Evolutionary conservation across 257 asterid species (phyloP), one percentile per base, ranked within the genome.

Genomic region (Ligustrum vulgare): DNA sequence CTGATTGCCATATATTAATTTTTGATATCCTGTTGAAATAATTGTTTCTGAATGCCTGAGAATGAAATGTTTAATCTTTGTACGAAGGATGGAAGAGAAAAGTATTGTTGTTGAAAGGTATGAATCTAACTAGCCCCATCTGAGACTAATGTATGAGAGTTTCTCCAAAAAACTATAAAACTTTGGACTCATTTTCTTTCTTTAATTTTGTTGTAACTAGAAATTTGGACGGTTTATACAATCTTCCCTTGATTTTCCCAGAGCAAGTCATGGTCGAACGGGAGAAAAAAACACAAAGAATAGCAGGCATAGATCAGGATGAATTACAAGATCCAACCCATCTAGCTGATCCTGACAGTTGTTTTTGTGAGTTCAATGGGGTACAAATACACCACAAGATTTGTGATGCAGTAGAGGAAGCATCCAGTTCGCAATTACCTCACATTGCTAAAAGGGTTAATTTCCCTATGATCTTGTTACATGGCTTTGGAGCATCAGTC

Each of bases 401-500:
- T 68, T 86, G 79, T 77, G 92, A 90, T 75, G 80, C 87, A 0
- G 89, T 65, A 3, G 70, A 65, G 45, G 84, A 86, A 71, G 84
- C 73, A 51, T 70, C 75, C 3, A 41, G 75, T 78, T 72, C 87
- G 39, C 83, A 70, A 71, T 69, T 83, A 58, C 72, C 79, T 79
- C 35, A 49, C 49, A 45, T 36, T 62, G 76, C 73, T 39, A 84
- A 81, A 74, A 75, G 75, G 79, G 49, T 80, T 67, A 75, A 78
- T 28, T 78, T 86, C 81, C 98, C 99, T n/a, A 81, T 92, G 86
- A 87, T 94, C 80, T 76, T 94, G 82, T 77, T 94, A 82, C 99
- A 94, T 73, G 99, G 99, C 4, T 92, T 94, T 83, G 99, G 98
- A 77, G 96, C 99, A 83, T 94, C 99, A 2, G 79, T 85, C 63